Conservation (phyloP, 257 asterid genomes). For the Scutellaria baicalensis region DNA sequence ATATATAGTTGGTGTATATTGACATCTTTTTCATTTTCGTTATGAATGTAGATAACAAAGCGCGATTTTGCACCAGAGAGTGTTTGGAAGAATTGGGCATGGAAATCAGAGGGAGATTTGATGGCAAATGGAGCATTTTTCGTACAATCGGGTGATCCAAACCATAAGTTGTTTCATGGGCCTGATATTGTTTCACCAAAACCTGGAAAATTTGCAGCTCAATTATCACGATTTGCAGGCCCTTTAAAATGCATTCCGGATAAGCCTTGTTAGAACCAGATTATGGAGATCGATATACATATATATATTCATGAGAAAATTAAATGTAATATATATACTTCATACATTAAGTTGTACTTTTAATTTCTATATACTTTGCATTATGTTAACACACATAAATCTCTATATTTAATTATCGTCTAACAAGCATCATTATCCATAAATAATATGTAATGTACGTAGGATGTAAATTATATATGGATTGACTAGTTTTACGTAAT, state of each 20-base stretch:
- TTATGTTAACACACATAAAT: too few species aligned
- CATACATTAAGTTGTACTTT: neutral
- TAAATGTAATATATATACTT: neutral
- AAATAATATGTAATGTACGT: too few species aligned
- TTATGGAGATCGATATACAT: neutral
- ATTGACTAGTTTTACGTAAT: too few species aligned
- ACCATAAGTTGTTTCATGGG: slow-evolving; percentile 25
- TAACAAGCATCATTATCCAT: too few species aligned
- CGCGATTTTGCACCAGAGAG: slow-evolving; percentile 49
- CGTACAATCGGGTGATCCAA: slow-evolving; percentile 51
- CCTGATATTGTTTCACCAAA: slow-evolving; percentile 33
- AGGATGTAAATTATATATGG: too few species aligned
- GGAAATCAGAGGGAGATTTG: slow-evolving; percentile 76
- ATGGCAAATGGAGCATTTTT: slow-evolving; percentile 74
- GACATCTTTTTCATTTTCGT: neutral
- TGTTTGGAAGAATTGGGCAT: slow-evolving; percentile 68
- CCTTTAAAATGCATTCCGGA: slow-evolving; percentile 32
- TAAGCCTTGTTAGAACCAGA: slow-evolving; percentile 14
- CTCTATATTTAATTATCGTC: too few species aligned
- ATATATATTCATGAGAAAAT: neutral
- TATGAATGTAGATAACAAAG: slow-evolving; percentile 50
- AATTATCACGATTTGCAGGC: slow-evolving; percentile 48
- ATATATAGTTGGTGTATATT: neutral
- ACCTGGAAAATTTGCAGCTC: slow-evolving; percentile 34
- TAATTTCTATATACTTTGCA: too few species aligned